Percentiles rank a stretch among this genome's conserved stretches.
These are phyloP conservation scores for Cyclotella sp. DNA, from an alignment of 108 stramenopile genomes.

Conservation along the genomic window DNA sequence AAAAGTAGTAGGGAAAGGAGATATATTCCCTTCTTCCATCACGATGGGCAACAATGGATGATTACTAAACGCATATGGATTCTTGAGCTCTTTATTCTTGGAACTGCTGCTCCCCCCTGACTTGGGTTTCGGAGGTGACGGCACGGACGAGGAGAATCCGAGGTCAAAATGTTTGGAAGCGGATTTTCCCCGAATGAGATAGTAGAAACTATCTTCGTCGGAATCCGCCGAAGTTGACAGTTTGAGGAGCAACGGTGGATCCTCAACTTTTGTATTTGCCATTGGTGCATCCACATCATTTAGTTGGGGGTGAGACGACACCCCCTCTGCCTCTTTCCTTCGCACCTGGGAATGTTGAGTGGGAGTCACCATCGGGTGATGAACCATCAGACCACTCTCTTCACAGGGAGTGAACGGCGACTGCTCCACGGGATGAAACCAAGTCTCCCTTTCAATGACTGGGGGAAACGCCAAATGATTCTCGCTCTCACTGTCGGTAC, in stretches of 20 bases:
- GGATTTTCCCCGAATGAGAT: slow-evolving; percentile 10
- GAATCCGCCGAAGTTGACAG: slow-evolving; percentile 10
- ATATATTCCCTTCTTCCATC: slow-evolving; percentile 20
- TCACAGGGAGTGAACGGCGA: neutral
- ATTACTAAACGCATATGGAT: slow-evolving; percentile 33
- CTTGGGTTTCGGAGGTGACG: neutral
- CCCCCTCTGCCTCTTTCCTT: neutral
- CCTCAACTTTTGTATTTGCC: neutral
- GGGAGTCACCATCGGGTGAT: neutral
- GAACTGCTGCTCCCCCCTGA: neutral
- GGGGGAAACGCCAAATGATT: neutral
- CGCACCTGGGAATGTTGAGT: neutral
- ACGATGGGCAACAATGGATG: slow-evolving; percentile 23
- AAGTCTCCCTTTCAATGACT: slow-evolving; percentile 4
- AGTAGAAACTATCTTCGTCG: slow-evolving; percentile 33
- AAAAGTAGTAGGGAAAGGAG: slow-evolving; percentile 20
- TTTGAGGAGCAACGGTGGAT: slow-evolving; percentile 5
- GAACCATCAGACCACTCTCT: neutral
- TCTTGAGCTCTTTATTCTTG: slow-evolving; percentile 18
- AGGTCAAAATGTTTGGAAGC: neutral
- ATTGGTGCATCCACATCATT: neutral
- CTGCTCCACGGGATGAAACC: slow-evolving; percentile 3
- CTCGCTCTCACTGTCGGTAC: neutral
- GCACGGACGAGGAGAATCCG: neutral
- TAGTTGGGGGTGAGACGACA: neutral